Evolutionary conservation across 139 green algal species (phyloP).

Genomic region (Chlamydomonas sp.): DNA sequence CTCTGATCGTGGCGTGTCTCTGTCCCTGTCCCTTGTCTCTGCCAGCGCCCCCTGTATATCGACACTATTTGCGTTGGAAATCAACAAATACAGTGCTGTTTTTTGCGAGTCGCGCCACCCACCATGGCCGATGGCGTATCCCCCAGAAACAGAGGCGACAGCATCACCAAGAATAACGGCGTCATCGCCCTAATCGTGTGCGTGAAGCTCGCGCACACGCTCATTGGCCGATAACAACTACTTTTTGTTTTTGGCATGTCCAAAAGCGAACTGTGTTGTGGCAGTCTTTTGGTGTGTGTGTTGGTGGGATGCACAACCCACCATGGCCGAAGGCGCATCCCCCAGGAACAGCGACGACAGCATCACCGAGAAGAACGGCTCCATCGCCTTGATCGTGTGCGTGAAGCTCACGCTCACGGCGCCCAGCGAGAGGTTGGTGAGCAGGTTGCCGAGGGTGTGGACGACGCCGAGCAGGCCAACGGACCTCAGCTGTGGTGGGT

Average conservation of each 20-base stretch:
- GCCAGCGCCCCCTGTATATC: too few species aligned
- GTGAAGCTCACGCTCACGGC: constrained; percentile 97
- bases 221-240: too few species aligned
- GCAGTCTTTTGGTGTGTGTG: neutral
- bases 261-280: too few species aligned
- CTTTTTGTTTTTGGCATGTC: too few species aligned
- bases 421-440: constrained; percentile 95
- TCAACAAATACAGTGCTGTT: too few species aligned
- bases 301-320: neutral
- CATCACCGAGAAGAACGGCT: constrained; percentile 93
- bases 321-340: neutral
- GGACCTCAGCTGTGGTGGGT: too few species aligned
- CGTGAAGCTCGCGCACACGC: constrained; percentile 97
- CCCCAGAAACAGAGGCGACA: constrained; percentile 74
- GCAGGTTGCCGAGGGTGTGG: constrained; percentile 94
- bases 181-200: constrained; percentile 99
- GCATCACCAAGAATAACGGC: constrained; percentile 89
- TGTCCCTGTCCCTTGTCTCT: too few species aligned
- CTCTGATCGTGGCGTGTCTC: too few species aligned
- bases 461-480: too few species aligned
- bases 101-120: neutral
- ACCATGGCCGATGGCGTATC: neutral
- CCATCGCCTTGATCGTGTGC: constrained; percentile 98
- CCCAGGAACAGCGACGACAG: constrained; percentile 75
- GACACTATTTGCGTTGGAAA: too few species aligned